phyloP scores from a whole-genome alignment of 768 basidiomycete genomes.

The Serpula lacrymans region DNA sequence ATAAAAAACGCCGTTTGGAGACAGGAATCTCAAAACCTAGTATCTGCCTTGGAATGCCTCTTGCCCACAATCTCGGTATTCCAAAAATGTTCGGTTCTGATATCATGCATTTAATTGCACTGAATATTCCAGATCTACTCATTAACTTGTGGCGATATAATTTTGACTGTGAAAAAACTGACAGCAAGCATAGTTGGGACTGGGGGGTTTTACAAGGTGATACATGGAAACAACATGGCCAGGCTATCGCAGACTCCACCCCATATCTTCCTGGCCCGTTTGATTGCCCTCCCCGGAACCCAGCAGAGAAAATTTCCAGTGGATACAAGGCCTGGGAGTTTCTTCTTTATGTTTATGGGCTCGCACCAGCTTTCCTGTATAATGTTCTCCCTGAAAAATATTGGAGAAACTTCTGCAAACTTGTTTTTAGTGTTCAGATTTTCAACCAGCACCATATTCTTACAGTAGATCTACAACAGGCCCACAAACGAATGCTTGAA shows the following conservation, averaged over 20 bases:
- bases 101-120: constrained; percentile 27
- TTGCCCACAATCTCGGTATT: constrained; percentile 15
- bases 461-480: not conserved
- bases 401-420: constrained; percentile 24
- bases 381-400: constrained; percentile 19
- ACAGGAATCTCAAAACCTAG: constrained; percentile 16
- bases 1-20: not conserved
- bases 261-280: constrained; percentile 10
- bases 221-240: constrained; percentile 15
- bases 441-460: constrained; percentile 16
- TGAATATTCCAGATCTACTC: constrained; percentile 25
- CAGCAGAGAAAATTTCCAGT: constrained; percentile 14
- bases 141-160: constrained; percentile 9
- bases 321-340: constrained; percentile 17
- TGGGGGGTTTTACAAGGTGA: constrained; percentile 1
- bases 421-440: constrained; percentile 18
- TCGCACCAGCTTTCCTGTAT: constrained; percentile 22
- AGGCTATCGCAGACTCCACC: constrained; percentile 10
- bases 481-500: constrained; percentile 3
- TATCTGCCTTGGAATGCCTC: constrained; percentile 10
- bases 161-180: constrained; percentile 1
- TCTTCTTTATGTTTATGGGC: constrained; percentile 9
- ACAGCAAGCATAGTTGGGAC: constrained; percentile 1
- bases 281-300: constrained; percentile 15
- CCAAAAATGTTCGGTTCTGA: constrained; percentile 25